Percentiles rank a stretch among this genome's conserved stretches.
Evolutionary conservation across 306 rosid species (phyloP).

Genomic region (Dalbergia cochinchinensis): DNA sequence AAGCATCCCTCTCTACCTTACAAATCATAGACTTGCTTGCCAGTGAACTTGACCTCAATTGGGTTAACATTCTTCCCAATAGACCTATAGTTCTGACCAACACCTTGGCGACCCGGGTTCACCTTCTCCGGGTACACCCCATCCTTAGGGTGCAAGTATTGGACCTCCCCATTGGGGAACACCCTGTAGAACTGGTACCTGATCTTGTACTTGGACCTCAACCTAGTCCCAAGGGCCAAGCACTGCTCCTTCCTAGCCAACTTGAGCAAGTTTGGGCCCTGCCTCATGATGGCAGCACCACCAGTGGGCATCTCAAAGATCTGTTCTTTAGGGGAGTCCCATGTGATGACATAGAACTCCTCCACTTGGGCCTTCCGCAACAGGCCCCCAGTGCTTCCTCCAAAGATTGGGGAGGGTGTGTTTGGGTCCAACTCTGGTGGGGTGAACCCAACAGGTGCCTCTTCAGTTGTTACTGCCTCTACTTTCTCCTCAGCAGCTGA

Average conservation of each 20-base stretch:
- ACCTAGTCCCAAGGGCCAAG: constrained; percentile 92
- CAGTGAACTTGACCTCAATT: constrained; percentile 97
- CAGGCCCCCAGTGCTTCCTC: constrained; percentile 93
- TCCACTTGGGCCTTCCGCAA: constrained; percentile 93
- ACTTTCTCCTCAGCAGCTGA: constrained; percentile 52
- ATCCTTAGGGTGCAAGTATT: constrained; percentile 95
- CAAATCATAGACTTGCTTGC: constrained; percentile 84
- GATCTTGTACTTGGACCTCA: constrained; percentile 96
- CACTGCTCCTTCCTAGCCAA: constrained; percentile 97
- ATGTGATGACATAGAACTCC: constrained; percentile 94
- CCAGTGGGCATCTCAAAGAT: constrained; percentile 99
- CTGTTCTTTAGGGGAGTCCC: constrained; percentile 95
- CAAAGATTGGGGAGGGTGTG: constrained; percentile 95
- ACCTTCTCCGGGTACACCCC: constrained; percentile 99
- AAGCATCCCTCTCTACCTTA: constrained; percentile 37
- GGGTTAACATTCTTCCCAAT: constrained; percentile 93
- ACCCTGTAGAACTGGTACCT: constrained; percentile 98
- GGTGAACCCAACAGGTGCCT: constrained; percentile 90
- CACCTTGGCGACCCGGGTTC: constrained; percentile 92
- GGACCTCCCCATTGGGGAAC: constrained; percentile 96
- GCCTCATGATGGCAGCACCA: constrained; percentile 97
- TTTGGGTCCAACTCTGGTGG: constrained; percentile 93
- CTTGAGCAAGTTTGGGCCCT: constrained; percentile 88
- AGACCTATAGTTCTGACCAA: constrained; percentile 86
- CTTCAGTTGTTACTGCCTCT: constrained; percentile 42